Conservation (phyloP, 176 grass and related monocot species). For the Eragrostis nindensis region DNA sequence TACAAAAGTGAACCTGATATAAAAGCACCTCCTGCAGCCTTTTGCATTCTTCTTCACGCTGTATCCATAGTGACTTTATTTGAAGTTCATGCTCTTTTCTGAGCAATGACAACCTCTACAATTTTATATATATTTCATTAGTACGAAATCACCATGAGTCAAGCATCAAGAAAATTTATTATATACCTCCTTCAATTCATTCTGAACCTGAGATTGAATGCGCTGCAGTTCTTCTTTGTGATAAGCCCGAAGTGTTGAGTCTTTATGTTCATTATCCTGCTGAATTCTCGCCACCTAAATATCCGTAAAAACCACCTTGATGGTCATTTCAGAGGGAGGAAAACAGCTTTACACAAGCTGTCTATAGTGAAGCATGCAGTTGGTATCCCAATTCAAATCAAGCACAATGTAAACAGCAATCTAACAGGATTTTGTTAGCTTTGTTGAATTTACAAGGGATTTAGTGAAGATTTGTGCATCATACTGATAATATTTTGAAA, state of each 20-base stretch:
- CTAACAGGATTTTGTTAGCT: not conserved
- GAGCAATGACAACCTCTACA: constrained; percentile 68
- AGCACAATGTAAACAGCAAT: not conserved
- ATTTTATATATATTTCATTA: constrained; percentile 37
- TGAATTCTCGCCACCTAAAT: constrained; percentile 79
- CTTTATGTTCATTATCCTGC: constrained; percentile 77
- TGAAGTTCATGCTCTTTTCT: constrained; percentile 88
- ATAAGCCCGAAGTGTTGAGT: constrained; percentile 62
- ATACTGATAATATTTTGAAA: constrained; percentile 18
- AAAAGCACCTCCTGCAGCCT: constrained; percentile 85
- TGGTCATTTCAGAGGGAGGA: constrained; percentile 38
- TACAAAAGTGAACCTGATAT: too few relatives aligned
- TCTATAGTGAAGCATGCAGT: not conserved
- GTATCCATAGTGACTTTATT: constrained; percentile 70
- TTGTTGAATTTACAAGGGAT: not conserved
- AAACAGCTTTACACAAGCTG: constrained; percentile 20
- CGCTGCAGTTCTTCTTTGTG: constrained; percentile 78
- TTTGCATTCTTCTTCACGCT: constrained; percentile 78
- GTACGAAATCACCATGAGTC: constrained; percentile 17
- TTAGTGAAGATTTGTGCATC: constrained; percentile 10
- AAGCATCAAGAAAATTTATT: constrained; percentile 36
- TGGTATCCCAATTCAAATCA: constrained; percentile 16
- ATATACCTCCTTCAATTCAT: constrained; percentile 90
- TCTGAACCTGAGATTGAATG: constrained; percentile 73
- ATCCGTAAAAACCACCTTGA: constrained; percentile 42